A percentile compares a stretch with the other conserved stretches of the same genome.
These are phyloP conservation scores for Suillus clintonianus DNA, from an alignment of 768 basidiomycete genomes.

Conservation along the genomic window DNA sequence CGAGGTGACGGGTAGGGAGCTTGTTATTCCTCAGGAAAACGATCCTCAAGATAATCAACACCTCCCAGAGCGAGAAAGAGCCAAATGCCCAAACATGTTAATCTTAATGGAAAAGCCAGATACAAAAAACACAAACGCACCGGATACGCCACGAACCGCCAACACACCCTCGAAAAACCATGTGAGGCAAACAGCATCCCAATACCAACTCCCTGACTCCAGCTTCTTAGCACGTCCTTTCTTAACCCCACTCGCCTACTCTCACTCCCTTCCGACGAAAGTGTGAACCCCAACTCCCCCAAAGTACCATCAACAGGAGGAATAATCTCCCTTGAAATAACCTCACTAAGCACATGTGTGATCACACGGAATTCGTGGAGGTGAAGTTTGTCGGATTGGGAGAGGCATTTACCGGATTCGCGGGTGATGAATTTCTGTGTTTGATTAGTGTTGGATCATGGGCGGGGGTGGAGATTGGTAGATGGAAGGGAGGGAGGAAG, in stretches of 20 bases:
- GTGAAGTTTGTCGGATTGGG: conserved; percentile 64
- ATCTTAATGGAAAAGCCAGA: neutral
- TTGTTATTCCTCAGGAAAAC: no score
- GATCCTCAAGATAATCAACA: no score
- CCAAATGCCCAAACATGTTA: neutral
- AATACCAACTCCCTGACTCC: conserved; percentile 60
- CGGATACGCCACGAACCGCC: conserved; percentile 84
- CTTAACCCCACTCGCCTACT: conserved; percentile 26
- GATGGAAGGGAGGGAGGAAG: neutral
- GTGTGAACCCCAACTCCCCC: conserved; percentile 32
- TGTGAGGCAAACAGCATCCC: conserved; percentile 85
- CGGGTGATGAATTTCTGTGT: conserved; percentile 81
- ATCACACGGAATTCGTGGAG: conserved; percentile 76
- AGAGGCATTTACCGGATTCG: conserved; percentile 81
- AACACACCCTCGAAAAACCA: conserved; percentile 85
- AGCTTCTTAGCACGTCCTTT: conserved; percentile 26
- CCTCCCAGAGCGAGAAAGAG: neutral
- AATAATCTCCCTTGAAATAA: conserved; percentile 64
- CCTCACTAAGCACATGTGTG: conserved; percentile 68
- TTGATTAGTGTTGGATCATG: neutral
- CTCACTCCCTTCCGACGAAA: conserved; percentile 15
- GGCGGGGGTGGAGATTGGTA: no score
- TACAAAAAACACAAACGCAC: conserved; percentile 44
- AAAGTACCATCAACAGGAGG: conserved; percentile 61
- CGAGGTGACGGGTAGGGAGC: no score